These are phyloP conservation scores for Auriscalpium microsporum DNA, from an alignment of 768 basidiomycete species.

Conservation along the genomic window DNA sequence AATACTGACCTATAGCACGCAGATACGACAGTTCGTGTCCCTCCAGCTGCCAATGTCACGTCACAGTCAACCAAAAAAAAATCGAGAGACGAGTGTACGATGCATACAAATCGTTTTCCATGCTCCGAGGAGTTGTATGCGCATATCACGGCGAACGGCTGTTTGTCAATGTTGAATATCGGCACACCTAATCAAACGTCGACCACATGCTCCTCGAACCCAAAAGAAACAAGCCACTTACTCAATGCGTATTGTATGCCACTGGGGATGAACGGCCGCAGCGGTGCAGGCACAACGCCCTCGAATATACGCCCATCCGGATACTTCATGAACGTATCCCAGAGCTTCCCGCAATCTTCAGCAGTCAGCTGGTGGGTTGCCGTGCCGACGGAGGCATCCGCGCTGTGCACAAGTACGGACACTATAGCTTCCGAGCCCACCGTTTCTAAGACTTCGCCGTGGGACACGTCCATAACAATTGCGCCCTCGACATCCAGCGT, in stretches of 20 bases:
- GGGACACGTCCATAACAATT: conserved; percentile 85
- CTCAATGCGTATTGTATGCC: conserved; percentile 84
- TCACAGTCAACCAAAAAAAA: background rate
- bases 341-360: conserved; percentile 68
- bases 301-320: conserved; percentile 87
- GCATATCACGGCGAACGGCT: conserved; percentile 84
- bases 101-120: conserved; percentile 67
- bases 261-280: conserved; percentile 72
- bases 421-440: conserved; percentile 50
- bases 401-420: conserved; percentile 63
- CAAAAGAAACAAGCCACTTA: conserved; percentile 29
- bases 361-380: conserved; percentile 48
- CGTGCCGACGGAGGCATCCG: conserved; percentile 45
- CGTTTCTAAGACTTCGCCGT: conserved; percentile 80
- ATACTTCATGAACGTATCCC: conserved; percentile 67
- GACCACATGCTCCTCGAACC: conserved; percentile 42
- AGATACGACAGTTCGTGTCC: conserved; percentile 88
- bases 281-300: conserved; percentile 74
- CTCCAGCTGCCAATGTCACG: conserved; percentile 46
- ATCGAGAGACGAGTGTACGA: background rate
- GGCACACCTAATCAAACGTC: conserved; percentile 56
- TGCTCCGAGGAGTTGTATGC: conserved; percentile 84
- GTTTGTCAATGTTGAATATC: conserved; percentile 87
- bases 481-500: conserved; percentile 92
- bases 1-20: conserved; percentile 66